phyloP scores from a whole-genome alignment of 139 green algal species.

The Auxenochlorella pyrenoidosa region DNA sequence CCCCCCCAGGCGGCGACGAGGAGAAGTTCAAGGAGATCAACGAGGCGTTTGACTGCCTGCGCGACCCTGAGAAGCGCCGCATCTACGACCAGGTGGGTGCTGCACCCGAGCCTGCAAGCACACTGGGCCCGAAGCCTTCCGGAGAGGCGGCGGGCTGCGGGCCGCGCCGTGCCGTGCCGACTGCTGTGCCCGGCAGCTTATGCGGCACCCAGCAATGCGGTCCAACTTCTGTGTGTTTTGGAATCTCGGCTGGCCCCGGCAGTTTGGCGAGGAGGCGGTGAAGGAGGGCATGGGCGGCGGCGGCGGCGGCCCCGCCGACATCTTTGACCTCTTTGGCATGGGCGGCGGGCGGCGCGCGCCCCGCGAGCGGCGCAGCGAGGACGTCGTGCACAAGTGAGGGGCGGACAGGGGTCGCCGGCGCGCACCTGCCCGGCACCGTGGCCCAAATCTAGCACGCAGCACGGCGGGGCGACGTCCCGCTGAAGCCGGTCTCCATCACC shows the following conservation, averaged over 20 bases:
- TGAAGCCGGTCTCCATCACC: no score
- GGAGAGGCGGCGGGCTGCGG: no score
- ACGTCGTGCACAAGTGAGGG: conserved; percentile 87
- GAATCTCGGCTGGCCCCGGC: conserved; percentile 1
- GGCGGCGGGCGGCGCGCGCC: conserved; percentile 64
- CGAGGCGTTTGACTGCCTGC: conserved; percentile 96
- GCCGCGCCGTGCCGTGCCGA: no score
- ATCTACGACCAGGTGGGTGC: conserved; percentile 93
- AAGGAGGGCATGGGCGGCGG: conserved; percentile 94
- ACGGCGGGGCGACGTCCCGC: no score
- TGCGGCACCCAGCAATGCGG: no score
- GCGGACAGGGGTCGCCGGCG: no score
- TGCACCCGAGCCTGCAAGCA: no score
- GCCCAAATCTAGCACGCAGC: no score
- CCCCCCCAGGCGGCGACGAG: conserved; percentile 80
- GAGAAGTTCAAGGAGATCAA: conserved; percentile 99
- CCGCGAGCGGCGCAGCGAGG: conserved; percentile 87
- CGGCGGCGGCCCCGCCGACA: conserved; percentile 85
- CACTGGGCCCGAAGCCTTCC: no score
- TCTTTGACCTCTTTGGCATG: conserved; percentile 95
- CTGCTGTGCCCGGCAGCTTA: no score
- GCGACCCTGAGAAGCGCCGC: conserved; percentile 93
- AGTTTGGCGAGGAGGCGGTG: conserved; percentile 99
- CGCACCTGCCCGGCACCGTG: no score
- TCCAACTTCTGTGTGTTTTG: no score